Evolutionary conservation across 1,284 basidiomycete species (phyloP), one percentile per base, ranked within the genome.

Genomic region (Cutaneotrichosporon daszewskae): DNA sequence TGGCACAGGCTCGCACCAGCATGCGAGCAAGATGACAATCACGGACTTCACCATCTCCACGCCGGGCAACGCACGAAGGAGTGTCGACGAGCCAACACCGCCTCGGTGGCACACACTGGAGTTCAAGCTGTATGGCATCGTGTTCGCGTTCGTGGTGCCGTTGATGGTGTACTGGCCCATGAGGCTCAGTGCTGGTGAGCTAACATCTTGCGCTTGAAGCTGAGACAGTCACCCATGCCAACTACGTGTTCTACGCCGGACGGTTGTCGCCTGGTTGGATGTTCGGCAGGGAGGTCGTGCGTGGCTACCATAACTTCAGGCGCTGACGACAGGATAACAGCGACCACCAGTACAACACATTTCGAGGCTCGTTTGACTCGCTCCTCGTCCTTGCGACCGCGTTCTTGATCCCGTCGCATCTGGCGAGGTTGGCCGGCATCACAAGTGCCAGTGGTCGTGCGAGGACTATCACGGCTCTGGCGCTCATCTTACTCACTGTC

Each of bases 111-210:
- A 70, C 35, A 86, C 88, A 0, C 68, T 73, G 14, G 94, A 97
- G 68, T 97, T 95, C 73, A 74, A 79, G 48, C 60, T 85, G 40
- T 97, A 97, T 72, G 81, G 76, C 48, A 51, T 82, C 20, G 74
- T 83, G 1, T 80, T 83, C 28, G 64, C 73, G 13, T 40, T 85
- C 18, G 81, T 78, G 12, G 70, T 96, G 10, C 84, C 86, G 0
- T 60, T 82, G 43, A 87, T 97, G 84, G 72, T 80, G 5, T 89
- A 82, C 77, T 76, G 87, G 51, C 88, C 90, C 0, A 75, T 87
- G 22, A 71, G 73, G n/a, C 65, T 95, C 43, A 94, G 90, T 60
- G 75, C 73, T 43, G 58, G 89, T n/a, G n/a, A n/a, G n/a, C n/a
- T n/a, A n/a, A n/a, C n/a, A n/a, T n/a, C n/a, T n/a, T n/a, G n/a